Conservation (phyloP, 2,329 filamentous ascomycete genomes). For the Thermoascus crustaceus region DNA sequence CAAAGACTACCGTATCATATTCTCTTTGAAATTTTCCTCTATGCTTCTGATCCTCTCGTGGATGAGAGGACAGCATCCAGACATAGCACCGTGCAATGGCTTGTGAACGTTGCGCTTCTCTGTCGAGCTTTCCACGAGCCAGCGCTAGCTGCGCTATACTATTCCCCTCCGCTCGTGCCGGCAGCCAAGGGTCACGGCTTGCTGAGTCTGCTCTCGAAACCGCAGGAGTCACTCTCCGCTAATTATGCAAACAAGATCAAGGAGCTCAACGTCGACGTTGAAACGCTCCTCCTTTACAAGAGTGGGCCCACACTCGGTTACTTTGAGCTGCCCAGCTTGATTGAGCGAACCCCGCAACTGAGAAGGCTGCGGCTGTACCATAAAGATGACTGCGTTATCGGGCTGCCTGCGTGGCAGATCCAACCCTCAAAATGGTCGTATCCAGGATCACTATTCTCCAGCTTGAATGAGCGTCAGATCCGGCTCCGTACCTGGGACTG, state of each 20-base stretch:
- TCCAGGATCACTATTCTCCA: conserved; percentile 55
- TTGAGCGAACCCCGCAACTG: conserved; percentile 59
- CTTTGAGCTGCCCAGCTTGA: conserved; percentile 50
- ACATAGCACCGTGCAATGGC: conserved; percentile 43
- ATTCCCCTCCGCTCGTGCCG: conserved; percentile 56
- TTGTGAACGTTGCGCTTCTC: conserved; percentile 54
- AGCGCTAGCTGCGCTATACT: conserved; percentile 64
- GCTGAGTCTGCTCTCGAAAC: conserved; percentile 48
- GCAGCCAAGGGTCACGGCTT: conserved; percentile 42
- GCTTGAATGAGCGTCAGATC: conserved; percentile 46
- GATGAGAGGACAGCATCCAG: conserved; percentile 22
- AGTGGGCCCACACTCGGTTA: conserved; percentile 46
- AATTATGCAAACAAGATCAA: conserved; percentile 67
- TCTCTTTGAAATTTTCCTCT: conserved; percentile 61
- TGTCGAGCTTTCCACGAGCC: conserved; percentile 63
- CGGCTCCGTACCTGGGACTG: conserved; percentile 47
- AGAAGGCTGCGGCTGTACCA: conserved; percentile 65
- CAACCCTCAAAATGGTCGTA: conserved; percentile 56
- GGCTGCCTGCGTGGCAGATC: conserved; percentile 23
- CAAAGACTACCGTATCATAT: conserved; percentile 59
- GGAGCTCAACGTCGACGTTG: conserved; percentile 60
- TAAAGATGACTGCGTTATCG: conserved; percentile 47
- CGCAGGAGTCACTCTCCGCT: conserved; percentile 42
- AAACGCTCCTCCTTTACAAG: conserved; percentile 46
- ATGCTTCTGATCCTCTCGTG: conserved; percentile 53